These are phyloP conservation scores for Pichia sp. DNA, from an alignment of 1,139 yeast genomes.

Conservation along the genomic window DNA sequence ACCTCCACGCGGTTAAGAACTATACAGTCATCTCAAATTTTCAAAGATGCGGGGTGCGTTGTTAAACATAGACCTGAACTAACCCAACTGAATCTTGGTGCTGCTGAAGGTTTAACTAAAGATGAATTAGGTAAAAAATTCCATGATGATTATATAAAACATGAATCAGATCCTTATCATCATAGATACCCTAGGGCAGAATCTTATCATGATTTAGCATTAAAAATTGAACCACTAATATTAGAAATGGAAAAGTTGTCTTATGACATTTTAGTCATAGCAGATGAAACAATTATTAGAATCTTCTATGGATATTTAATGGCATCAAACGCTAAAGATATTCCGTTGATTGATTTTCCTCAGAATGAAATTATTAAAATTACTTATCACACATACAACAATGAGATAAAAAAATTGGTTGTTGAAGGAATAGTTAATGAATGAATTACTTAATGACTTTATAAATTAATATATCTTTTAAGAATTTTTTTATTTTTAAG, in stretches of 20 bases:
- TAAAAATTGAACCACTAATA: constrained; percentile 86
- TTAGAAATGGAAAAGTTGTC: constrained; percentile 89
- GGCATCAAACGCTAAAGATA: constrained; percentile 85
- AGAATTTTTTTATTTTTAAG: not conserved
- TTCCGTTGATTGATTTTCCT: constrained; percentile 72
- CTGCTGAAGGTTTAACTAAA: constrained; percentile 59
- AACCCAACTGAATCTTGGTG: constrained; percentile 89
- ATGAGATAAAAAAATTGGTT: constrained; percentile 52
- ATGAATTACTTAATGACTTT: not conserved
- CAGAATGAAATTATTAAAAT: constrained; percentile 82
- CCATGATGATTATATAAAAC: constrained; percentile 67
- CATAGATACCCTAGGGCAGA: constrained; percentile 90
- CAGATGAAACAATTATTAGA: constrained; percentile 84
- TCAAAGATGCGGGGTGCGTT: constrained; percentile 50
- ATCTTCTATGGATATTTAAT: constrained; percentile 90
- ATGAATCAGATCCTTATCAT: constrained; percentile 77
- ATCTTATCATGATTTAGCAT: constrained; percentile 92
- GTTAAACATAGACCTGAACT: constrained; percentile 75
- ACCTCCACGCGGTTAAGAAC: constrained; percentile 86
- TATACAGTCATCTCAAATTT: constrained; percentile 66
- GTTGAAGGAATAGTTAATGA: constrained; percentile 30
- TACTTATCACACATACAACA: constrained; percentile 81
- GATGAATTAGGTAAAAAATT: constrained; percentile 52
- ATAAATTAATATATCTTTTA: not conserved
- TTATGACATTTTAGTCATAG: constrained; percentile 82